phyloP scores from a whole-genome alignment of 495 filamentous ascomycete species.

The Aspergillus baeticus region DNA sequence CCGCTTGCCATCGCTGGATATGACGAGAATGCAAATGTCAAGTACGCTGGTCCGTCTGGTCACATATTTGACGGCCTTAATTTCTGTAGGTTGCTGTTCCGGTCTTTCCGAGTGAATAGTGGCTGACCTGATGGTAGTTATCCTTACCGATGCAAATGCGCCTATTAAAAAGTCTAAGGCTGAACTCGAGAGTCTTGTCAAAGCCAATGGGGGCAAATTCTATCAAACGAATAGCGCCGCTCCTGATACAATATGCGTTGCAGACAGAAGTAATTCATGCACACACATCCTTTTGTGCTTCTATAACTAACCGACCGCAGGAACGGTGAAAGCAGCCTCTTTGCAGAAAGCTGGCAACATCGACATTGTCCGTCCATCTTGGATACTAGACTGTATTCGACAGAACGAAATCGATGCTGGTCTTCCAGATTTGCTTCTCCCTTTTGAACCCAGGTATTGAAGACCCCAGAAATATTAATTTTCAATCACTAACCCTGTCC shows the following conservation, averaged over 20 bases:
- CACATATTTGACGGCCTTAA: constrained; percentile 71
- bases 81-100: constrained; percentile 59
- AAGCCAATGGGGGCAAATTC: constrained; percentile 81
- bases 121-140: constrained; percentile 36
- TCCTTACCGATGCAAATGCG: constrained; percentile 59
- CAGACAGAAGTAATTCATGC: constrained; percentile 62
- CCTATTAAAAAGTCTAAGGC: constrained; percentile 71
- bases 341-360: constrained; percentile 65
- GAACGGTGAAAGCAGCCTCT: constrained; percentile 81
- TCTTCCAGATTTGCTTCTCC: constrained; percentile 57
- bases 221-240: constrained; percentile 67
- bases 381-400: constrained; percentile 79
- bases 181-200: constrained; percentile 83
- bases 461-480: background rate
- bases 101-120: background rate
- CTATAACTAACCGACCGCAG: constrained; percentile 30
- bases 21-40: constrained; percentile 45
- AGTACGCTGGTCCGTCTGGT: constrained; percentile 57
- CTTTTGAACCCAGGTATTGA: constrained; percentile 65
- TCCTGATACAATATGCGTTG: constrained; percentile 65
- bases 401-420: constrained; percentile 63
- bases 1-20: constrained; percentile 70
- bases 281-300: background rate
- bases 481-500: background rate
- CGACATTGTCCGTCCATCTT: constrained; percentile 75